Base-by-base conservation (phyloP, 495 filamentous ascomycete genomes). In the Corynascus novoguineensis region DNA sequence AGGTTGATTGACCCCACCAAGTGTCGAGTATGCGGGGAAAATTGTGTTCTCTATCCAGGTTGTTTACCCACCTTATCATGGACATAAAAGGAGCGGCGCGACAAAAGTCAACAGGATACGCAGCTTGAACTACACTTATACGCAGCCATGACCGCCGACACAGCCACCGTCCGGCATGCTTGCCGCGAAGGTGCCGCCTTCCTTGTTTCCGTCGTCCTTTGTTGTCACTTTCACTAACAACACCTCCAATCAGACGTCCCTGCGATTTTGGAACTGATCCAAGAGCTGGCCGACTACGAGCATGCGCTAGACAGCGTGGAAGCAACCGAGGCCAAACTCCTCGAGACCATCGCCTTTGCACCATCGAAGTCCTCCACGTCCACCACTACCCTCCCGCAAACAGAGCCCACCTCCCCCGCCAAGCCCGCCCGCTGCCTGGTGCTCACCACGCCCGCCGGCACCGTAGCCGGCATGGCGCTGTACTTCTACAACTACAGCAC, bases 221-320 rank as follows among this genome's bases (percentile, higher is more conserved):
- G 14, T n/a, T 34, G 22, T n/a, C 24, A n/a, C 14, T 47, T 41
- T 22, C 34, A 32, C 42, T 58, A 9, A 37, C 49, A 52, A 14
- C 47, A 48, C 42, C 41, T 27, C 17, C 32, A 12, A 28, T 22
- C n/a, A 96, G 92, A 97, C 62, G 84, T 96, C 53, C 83, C 84
- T 32, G 73, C 77, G 14, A 96, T 97, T 69, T 83, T 96, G 58
- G 69, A 83, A 57, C 74, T 96, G 62, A 95, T 98, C 73, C 82
- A 83, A 53, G 92, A 93, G 64, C 84, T 97, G 5, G 92, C 93
- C 59, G 80, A 83, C 63, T 96, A 96, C 73, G 90, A 97, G 72
- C 74, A 86, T 22, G 83, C 86, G 75, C 76, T 85, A 17, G 74
- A 86, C 65, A 75, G 81, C 55, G 91, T 96, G 58, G 77, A 87